Base-by-base conservation (phyloP, 1,284 basidiomycete species). In the Ustilago vetiveriae region DNA sequence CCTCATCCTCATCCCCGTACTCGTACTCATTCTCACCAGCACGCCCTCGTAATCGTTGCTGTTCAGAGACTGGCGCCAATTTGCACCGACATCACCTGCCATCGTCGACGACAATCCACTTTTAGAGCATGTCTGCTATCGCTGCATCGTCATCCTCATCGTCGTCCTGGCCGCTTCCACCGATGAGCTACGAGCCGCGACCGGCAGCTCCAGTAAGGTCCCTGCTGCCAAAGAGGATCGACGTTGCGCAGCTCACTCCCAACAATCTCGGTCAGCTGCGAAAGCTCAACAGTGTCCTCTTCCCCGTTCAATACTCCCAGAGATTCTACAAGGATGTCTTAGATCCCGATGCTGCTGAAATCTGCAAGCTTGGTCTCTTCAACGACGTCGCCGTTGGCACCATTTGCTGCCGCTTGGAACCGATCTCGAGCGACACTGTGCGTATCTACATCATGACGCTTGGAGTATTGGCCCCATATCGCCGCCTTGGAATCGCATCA, bases 381-480 rank as follows among this genome's bases (percentile, higher is more conserved):
- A 83, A 83, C 53, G 83, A 84, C 48, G 72, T 83, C 16, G 78
- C 83, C 11, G 83, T 83, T 17, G 82, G 79, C 16, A 78, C 79
- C 50, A 62, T 84, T 39, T 78, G 80, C 39, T 82, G 78, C 47
- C 74, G 82, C 9, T 54, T 82, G 29, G 83, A 84, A 51, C 65
- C 40, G 8, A 60, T 63, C 27, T 69, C 62, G 14, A 53, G 49
- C 14, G 49, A 62, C 19, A 51, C 39, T 3, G 79, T 75, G 17
- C 76, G 75, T 17, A 74, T 84, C 22, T 83, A 84, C 71, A 76
- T 84, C 51, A 83, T 83, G 82, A 83, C 82, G 3, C 74, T 84
- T n/a, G 83, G 82, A 17, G 82, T 83, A 4, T 71, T 84, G 5
- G 75, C 79, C 30, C 80, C 83, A 2, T 84, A 84, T 59, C 79